A percentile compares a stretch with the other conserved stretches of the same genome.
Conservation (phyloP, 1,284 basidiomycete genomes). For the Ceratobasidium papillatum region DNA sequence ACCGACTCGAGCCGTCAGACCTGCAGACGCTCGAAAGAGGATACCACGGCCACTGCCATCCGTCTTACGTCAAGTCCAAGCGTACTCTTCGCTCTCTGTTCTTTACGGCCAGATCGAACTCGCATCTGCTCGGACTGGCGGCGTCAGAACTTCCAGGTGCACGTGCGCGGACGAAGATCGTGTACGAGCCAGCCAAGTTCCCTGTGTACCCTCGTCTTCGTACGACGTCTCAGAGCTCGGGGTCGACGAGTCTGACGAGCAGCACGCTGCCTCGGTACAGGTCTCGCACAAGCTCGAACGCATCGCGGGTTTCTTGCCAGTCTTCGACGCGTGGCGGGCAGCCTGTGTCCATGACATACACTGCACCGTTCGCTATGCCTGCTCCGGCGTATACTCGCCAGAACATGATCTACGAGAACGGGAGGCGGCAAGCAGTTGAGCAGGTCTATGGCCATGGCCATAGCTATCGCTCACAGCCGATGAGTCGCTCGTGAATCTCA, state of each 20-base stretch:
- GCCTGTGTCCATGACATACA: too few species aligned
- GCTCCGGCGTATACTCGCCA: too few species aligned
- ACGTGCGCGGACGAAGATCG: background rate
- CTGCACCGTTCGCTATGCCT: too few species aligned
- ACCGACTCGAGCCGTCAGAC: background rate
- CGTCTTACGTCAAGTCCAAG: background rate
- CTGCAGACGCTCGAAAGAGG: background rate
- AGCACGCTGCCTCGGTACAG: too few species aligned
- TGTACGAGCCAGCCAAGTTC: background rate
- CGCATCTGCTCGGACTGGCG: background rate
- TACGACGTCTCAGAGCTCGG: background rate
- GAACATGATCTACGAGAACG: too few species aligned
- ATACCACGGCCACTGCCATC: conserved; percentile 1
- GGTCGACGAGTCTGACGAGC: background rate
- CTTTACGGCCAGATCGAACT: background rate
- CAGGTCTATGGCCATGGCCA: too few species aligned
- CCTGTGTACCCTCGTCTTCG: background rate
- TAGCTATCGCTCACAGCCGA: too few species aligned
- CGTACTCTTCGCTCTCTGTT: background rate
- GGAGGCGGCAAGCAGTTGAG: too few species aligned
- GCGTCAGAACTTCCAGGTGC: background rate
- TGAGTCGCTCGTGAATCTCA: too few species aligned
- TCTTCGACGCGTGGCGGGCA: too few species aligned
- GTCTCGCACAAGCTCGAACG: too few species aligned
- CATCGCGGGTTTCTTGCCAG: too few species aligned